These are phyloP conservation scores for Bacidia gigantensis DNA, from an alignment of 495 filamentous ascomycete species.

Conservation along the genomic window DNA sequence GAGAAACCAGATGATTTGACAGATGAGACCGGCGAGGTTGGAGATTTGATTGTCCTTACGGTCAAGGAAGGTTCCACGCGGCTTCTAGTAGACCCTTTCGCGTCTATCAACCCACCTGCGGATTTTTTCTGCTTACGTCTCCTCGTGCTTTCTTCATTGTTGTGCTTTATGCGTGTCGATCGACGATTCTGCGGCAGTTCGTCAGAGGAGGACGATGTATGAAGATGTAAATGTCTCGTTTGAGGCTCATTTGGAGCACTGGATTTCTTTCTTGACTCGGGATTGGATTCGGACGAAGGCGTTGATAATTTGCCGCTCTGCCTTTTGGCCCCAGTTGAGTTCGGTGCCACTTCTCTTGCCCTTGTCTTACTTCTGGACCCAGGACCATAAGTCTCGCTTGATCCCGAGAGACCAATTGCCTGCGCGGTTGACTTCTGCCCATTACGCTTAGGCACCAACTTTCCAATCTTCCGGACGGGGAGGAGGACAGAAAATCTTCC, in stretches of 20 bases:
- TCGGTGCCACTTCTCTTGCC: neutral
- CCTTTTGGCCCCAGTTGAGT: constrained; percentile 16
- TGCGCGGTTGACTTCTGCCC: constrained; percentile 25
- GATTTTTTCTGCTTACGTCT: constrained; percentile 40
- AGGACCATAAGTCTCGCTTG: neutral
- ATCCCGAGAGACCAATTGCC: constrained; percentile 24
- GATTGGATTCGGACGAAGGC: constrained; percentile 37
- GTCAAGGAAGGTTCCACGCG: constrained; percentile 22
- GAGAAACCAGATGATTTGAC: constrained; percentile 71
- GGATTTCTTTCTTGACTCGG: constrained; percentile 15
- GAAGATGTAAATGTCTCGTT: neutral
- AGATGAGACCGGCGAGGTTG: constrained; percentile 66
- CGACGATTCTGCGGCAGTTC: constrained; percentile 54
- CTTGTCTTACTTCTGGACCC: neutral
- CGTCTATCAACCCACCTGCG: too few relatives aligned
- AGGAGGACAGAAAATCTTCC: constrained; percentile 61
- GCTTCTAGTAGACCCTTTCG: constrained; percentile 9
- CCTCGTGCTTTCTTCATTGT: constrained; percentile 61
- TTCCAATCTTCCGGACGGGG: constrained; percentile 46
- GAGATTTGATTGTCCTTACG: constrained; percentile 60
- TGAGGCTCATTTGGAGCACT: neutral
- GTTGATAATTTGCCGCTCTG: constrained; percentile 23
- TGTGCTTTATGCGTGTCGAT: constrained; percentile 81
- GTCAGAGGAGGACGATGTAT: constrained; percentile 31
- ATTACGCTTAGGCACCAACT: constrained; percentile 24